phyloP scores from a whole-genome alignment of 768 basidiomycete species.

The Lactifluus rugatus region DNA sequence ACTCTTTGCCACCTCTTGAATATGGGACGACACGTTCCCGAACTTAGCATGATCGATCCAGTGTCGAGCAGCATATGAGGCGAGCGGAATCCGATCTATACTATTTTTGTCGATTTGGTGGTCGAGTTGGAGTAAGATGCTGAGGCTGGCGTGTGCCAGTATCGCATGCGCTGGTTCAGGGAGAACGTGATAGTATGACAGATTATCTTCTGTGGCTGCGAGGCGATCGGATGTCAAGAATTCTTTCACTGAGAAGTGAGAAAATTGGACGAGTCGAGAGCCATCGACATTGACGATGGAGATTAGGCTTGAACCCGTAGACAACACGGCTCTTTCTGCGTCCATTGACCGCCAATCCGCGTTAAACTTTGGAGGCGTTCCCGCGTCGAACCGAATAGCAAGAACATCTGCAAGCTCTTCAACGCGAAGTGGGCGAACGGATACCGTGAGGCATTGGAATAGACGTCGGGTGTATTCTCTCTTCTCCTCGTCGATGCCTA shows the following conservation, averaged over 20 bases:
- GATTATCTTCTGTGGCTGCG: background rate
- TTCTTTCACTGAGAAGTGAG: background rate
- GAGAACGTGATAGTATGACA: background rate
- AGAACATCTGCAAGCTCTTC: background rate
- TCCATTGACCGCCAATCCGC: background rate
- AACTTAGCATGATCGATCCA: background rate
- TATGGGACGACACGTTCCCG: background rate
- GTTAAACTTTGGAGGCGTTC: background rate
- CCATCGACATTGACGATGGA: background rate
- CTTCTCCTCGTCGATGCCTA: background rate
- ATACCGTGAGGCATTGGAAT: background rate
- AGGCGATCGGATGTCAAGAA: background rate
- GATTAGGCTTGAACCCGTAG: background rate
- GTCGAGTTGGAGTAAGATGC: background rate
- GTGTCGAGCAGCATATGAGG: background rate
- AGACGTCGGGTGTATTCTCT: background rate
- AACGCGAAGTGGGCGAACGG: background rate
- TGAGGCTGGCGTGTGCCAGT: background rate
- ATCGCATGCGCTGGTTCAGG: background rate
- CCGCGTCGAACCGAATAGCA: background rate
- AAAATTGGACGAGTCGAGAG: background rate
- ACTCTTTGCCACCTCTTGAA: background rate
- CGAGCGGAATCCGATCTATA: background rate
- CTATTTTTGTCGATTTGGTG: background rate
- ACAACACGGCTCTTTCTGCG: background rate